Percentiles rank a stretch among this genome's conserved stretches.
phyloP scores from a whole-genome alignment of 139 green algal species.

The Tetradesmus lagerheimii region DNA sequence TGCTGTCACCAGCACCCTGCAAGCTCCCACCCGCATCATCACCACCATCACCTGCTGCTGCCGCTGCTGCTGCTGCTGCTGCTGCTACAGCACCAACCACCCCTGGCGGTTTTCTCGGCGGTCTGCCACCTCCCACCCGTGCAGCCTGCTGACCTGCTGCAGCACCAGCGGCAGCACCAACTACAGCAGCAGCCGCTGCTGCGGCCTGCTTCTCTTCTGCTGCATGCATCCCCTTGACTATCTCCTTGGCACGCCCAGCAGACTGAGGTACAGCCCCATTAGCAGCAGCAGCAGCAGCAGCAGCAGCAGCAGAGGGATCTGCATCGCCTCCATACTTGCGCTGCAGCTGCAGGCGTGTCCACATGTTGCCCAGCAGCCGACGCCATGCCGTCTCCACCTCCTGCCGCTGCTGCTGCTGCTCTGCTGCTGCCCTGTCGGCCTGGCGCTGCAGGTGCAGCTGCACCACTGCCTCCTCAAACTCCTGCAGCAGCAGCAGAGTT shows the following conservation, averaged over 20 bases:
- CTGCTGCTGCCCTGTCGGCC: constrained; percentile 47
- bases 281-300: background rate
- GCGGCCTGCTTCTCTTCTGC: background rate
- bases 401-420: constrained; percentile 28
- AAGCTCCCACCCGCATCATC: background rate
- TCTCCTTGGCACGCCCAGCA: background rate
- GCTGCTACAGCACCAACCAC: background rate
- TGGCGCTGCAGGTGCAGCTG: constrained; percentile 59
- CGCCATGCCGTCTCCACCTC: constrained; percentile 67
- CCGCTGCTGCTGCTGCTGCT: background rate
- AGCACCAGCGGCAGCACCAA: background rate
- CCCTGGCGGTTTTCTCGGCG: background rate
- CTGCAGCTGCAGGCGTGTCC: constrained; percentile 40
- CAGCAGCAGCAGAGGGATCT: background rate
- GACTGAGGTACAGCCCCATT: background rate
- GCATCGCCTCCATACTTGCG: constrained; percentile 7
- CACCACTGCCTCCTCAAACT: constrained; percentile 68
- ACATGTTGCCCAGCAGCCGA: constrained; percentile 59
- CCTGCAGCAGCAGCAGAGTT: constrained; percentile 43
- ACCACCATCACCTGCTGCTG: background rate
- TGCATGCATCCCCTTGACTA: background rate
- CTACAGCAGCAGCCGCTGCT: background rate
- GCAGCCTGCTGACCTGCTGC: background rate
- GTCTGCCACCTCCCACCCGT: background rate
- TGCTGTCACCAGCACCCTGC: too few relatives aligned